A percentile compares a stretch with the other conserved stretches of the same genome.
Evolutionary conservation across 306 rosid genomes (phyloP).

Genomic region (Sophora flavescens): DNA sequence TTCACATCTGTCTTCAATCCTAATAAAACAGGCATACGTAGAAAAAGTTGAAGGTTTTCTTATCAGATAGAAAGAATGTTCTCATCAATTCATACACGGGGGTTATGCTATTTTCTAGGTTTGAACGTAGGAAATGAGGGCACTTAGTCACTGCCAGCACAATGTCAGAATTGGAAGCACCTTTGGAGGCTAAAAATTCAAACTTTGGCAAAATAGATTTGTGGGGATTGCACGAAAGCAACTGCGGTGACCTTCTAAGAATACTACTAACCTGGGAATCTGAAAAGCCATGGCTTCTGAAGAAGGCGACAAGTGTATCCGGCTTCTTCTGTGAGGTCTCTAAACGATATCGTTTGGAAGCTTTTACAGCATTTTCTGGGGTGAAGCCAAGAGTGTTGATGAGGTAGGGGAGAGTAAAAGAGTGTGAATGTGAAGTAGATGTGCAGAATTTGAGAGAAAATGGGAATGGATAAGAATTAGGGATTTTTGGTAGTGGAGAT

Average conservation of each 20-base stretch:
- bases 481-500: neutral
- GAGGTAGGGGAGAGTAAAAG: neutral
- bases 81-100: neutral
- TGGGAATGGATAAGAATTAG: neutral
- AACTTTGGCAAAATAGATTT: constrained; percentile 25
- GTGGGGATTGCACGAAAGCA: neutral
- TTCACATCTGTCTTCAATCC: neutral
- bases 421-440: neutral
- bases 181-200: constrained; percentile 18
- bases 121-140: neutral
- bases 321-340: neutral
- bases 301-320: neutral
- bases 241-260: neutral
- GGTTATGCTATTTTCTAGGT: neutral
- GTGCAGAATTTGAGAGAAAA: neutral
- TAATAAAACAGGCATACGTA: no score
- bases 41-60: no score
- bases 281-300: constrained; percentile 5
- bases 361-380: neutral
- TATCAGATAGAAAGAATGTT: neutral
- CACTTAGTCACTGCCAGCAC: neutral
- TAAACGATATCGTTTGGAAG: neutral
- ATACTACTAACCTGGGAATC: neutral
- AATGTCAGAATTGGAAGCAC: neutral
- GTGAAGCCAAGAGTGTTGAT: neutral